phyloP scores from a whole-genome alignment of 2,329 filamentous ascomycete species.

The Cryphonectria naterciae region DNA sequence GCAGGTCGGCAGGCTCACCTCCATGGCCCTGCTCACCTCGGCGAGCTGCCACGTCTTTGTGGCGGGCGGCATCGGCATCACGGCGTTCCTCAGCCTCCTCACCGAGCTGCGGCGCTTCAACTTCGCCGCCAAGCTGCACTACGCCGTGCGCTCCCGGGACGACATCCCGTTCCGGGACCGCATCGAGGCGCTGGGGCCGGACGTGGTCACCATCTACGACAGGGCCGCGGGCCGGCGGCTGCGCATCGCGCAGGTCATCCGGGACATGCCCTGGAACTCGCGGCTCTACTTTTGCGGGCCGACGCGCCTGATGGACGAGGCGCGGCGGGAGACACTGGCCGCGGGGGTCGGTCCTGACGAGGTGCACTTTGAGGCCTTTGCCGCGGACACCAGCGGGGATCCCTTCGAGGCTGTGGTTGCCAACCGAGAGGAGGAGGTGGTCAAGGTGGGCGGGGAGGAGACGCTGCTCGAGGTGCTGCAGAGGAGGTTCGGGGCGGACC shows the following conservation, averaged over 20 bases:
- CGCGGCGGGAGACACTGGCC: slow-evolving; percentile 44
- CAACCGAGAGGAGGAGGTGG: slow-evolving; percentile 41
- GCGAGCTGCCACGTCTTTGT: slow-evolving; percentile 66
- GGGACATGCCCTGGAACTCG: slow-evolving; percentile 53
- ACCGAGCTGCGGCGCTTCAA: slow-evolving; percentile 48
- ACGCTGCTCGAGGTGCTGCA: slow-evolving; percentile 54
- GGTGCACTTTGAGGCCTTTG: slow-evolving; percentile 65
- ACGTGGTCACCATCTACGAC: slow-evolving; percentile 56
- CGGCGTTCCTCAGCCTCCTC: slow-evolving; percentile 61
- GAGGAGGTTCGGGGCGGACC: slow-evolving; percentile 44
- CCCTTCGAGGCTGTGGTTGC: slow-evolving; percentile 61
- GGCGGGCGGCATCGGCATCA: slow-evolving; percentile 68
- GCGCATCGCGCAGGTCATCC: slow-evolving; percentile 53
- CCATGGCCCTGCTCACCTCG: slow-evolving; percentile 48
- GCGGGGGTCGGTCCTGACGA: slow-evolving; percentile 52
- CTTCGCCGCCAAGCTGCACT: slow-evolving; percentile 59
- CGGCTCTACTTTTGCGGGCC: slow-evolving; percentile 67
- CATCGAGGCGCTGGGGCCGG: slow-evolving; percentile 44
- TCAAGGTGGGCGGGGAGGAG: slow-evolving; percentile 54
- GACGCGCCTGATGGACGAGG: slow-evolving; percentile 58
- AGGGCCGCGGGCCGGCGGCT: slow-evolving; percentile 54
- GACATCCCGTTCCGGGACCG: slow-evolving; percentile 61
- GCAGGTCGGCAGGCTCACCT: slow-evolving; percentile 55
- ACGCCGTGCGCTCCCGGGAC: slow-evolving; percentile 55
- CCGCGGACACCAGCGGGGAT: slow-evolving; percentile 57